Evolutionary conservation across 2,329 filamentous ascomycete genomes (phyloP).

Genomic region (Emmonsiellopsis sp.): DNA sequence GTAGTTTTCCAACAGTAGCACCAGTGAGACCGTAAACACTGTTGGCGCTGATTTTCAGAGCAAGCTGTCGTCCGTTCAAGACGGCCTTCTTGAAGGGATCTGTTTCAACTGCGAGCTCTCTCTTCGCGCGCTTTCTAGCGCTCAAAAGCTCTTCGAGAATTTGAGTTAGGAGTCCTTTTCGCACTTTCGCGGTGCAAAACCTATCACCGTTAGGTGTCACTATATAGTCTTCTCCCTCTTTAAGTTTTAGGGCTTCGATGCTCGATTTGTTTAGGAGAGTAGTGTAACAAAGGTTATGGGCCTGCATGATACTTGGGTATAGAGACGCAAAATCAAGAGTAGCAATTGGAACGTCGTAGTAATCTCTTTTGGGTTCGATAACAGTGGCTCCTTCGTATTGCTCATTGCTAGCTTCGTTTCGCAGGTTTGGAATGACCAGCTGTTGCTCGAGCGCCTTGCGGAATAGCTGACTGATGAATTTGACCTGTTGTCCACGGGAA

Average conservation of each 20-base stretch:
- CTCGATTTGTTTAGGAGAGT: conserved; percentile 73
- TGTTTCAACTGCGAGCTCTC: conserved; percentile 76
- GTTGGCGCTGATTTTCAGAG: conserved; percentile 94
- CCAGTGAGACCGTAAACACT: conserved; percentile 96
- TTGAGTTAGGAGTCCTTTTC: conserved; percentile 85
- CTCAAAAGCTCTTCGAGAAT: conserved; percentile 88
- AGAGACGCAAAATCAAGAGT: conserved; percentile 98
- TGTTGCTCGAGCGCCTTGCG: conserved; percentile 89
- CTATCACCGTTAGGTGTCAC: conserved; percentile 89
- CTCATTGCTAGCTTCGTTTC: conserved; percentile 62
- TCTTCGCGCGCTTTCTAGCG: conserved; percentile 93
- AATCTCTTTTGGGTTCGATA: conserved; percentile 87
- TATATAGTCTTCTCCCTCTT: conserved; percentile 92
- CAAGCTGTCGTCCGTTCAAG: conserved; percentile 90
- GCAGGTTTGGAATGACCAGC: conserved; percentile 84
- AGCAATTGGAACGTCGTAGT: conserved; percentile 90
- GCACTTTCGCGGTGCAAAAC: conserved; percentile 79
- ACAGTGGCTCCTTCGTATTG: conserved; percentile 97
- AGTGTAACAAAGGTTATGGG: conserved; percentile 96
- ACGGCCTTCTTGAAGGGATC: conserved; percentile 98
- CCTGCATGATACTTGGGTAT: conserved; percentile 98
- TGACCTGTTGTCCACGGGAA: conserved; percentile 88
- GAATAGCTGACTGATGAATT: conserved; percentile 95
- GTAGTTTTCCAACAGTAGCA: conserved; percentile 90
- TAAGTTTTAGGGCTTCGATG: conserved; percentile 65